Base-by-base conservation (phyloP, 108 stramenopile species). In the Fragilariopsis cylindrus region DNA sequence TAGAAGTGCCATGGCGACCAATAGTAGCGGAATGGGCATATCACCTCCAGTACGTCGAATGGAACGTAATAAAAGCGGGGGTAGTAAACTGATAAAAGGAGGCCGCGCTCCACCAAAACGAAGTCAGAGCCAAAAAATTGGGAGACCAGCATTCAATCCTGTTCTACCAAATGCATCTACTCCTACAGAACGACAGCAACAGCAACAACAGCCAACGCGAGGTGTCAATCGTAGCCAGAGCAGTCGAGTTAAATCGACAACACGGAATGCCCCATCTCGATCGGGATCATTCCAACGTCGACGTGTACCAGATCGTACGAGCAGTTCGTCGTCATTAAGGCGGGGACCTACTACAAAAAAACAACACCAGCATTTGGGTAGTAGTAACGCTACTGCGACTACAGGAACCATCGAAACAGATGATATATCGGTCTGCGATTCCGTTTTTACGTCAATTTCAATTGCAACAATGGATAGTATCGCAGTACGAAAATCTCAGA, bases 391-490 rank as follows among this genome's bases (percentile, higher is more conserved):
- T 42, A 40, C 21, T 47, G 41, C 7, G 67, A 40, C 40, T 54
- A 71, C 7, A 12, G 53, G 19, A 53, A 63, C 62, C 7, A 4
- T 43, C 43, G 62, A 63, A 63, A 63, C 30, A 30, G 77, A 72
- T 42, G 66, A 72, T 45, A 49, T 72, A 5, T 65, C 69, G 18
- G 56, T 72, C 13, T 52, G 57, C 30, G 79, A 80, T 63, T 71
- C 79, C 11, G 72, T 73, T 7, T 73, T 74, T 21, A 75, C 79
- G 0, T 80, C 79, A 4, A 69, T 69, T 2, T 75, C 79, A 5
- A 75, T 70, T 50, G 71, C 72, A 52, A 80, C 79, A n/a, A 48
- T 73, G 47, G 79, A 80, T 58, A 75, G 74, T 41, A 75, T 80
- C 50, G 62, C 57, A 63, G 47, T 80, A 15, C 53, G 79, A 42